Base-by-base conservation (phyloP, 2,329 filamentous ascomycete species). In the Ceratocystis alfenasii region DNA sequence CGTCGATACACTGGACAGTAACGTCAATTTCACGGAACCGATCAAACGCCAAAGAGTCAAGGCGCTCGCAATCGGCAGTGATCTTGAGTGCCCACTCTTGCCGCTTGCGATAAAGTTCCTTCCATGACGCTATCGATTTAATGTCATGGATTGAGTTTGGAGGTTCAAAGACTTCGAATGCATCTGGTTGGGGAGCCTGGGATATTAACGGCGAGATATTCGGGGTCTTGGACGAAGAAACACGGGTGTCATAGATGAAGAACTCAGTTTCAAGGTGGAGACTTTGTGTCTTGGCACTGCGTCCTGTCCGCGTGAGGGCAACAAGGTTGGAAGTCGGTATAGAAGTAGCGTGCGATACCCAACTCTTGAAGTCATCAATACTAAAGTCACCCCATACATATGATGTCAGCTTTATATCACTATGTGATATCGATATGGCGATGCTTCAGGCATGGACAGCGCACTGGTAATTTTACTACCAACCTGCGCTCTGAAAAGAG, bases 261-360 rank as follows among this genome's bases (percentile, higher is more conserved):
- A 99, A 86, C 74, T 97, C 91, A 70, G 85, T 89, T 87, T 96
- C 93, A 45, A 84, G 85, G 69, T 90, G 83, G 61, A 96, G 81
- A 45, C 85, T 88, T 73, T 93, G 88, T 45, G 86, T 79, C 76
- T 92, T 92, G 72, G 94, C 85, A 71, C 90, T 89, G 76, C 89
- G 92, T 62, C 93, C 93, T 70, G 89, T 85, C 3, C 85, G 81
- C 15, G 91, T 96, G 76, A 99, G 85, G 70, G 93, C 81, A 70
- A 99, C 92, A 74, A 97, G 89, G 75, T 89, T 86, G 71, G 89
- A 83, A 50, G 83, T 74, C 17, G 89, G 83, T 70, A 99, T 90
- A 55, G 84, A 83, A 64, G 86, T 88, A 72, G 87, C 84, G 70
- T 82, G 83, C 68, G 87, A 82, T 71, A 97, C 87, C 85, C 90